These are phyloP conservation scores for Phaffia tasmanica DNA, from an alignment of 768 basidiomycete genomes.

Conservation along the genomic window DNA sequence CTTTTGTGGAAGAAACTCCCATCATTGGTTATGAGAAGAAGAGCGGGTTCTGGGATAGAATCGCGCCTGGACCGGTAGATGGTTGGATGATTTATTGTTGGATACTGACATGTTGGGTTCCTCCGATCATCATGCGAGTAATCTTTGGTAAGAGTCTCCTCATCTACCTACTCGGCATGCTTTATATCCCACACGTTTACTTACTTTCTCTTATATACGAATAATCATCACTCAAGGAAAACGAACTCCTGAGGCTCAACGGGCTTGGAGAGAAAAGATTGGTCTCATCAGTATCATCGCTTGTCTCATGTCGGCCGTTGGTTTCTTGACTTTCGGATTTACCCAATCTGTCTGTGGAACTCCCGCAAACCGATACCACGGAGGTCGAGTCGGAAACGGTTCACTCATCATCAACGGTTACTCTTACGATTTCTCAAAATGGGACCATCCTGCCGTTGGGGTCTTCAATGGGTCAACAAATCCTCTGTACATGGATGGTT, in stretches of 20 bases:
- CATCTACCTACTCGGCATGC: background rate
- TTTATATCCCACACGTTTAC: background rate
- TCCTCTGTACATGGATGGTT: slow-evolving; percentile 66
- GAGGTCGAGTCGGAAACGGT: slow-evolving; percentile 60
- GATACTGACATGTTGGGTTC: slow-evolving; percentile 71
- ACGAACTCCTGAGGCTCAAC: slow-evolving; percentile 77
- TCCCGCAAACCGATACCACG: slow-evolving; percentile 69
- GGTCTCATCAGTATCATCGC: slow-evolving; percentile 73
- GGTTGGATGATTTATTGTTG: slow-evolving; percentile 93
- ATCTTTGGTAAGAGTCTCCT: slow-evolving; percentile 56
- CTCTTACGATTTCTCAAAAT: slow-evolving; percentile 80
- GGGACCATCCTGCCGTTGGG: slow-evolving; percentile 63
- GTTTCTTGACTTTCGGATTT: slow-evolving; percentile 98
- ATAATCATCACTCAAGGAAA: slow-evolving; percentile 50
- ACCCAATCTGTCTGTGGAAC: slow-evolving; percentile 84
- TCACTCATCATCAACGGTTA: slow-evolving; percentile 90
- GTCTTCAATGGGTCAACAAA: slow-evolving; percentile 68
- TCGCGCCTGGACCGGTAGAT: slow-evolving; percentile 76
- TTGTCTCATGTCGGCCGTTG: slow-evolving; percentile 80
- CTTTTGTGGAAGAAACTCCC: slow-evolving; percentile 41
- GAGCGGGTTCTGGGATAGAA: slow-evolving; percentile 49
- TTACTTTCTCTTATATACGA: background rate
- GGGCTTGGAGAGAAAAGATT: slow-evolving; percentile 98
- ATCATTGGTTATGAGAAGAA: slow-evolving; percentile 40
- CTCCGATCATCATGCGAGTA: slow-evolving; percentile 55